Evolutionary conservation across 257 asterid species (phyloP), one percentile per base, ranked within the genome.

Genomic region (Solanum chiquidenum): DNA sequence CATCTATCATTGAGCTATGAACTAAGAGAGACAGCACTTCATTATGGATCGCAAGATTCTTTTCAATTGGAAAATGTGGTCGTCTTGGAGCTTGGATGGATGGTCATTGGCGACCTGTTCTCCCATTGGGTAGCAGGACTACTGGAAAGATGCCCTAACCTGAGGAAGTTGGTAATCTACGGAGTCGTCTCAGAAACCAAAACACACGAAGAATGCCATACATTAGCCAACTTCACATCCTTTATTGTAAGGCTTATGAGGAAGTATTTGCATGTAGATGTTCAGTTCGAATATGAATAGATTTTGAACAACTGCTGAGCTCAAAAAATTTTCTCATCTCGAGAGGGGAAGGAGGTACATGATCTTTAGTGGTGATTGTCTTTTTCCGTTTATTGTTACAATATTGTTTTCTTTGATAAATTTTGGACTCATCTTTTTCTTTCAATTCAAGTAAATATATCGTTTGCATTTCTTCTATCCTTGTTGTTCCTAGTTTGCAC

Each of bases 141-240:
- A 88, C 88, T 96, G 29, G 96, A 93, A 88, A 94, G 94, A 90
- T 95, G 99, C 89, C 95, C 97, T 85, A 89, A 86, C 79, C 93
- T 96, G 83, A 90, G 86, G 94, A 95, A 94, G 91, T 91, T 96
- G 93, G 94, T 95, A 88, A 92, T 96, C 88, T 93, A 91, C 10
- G 99, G 99, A 83, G 92, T 94, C 33, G 98, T 96, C 38, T 95
- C 99, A 2, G 99, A 96, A 92, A 92, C 97, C 92, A 96, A 96
- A 92, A 93, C 95, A 18, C 98, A 90, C 29, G 98, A 94, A 91
- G 99, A 96, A 90, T 95, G 98, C 88, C 92, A 93, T 88, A 90
- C 90, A 58, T 87, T 96, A 88, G 99, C 98, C 83, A 92, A 89
- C 90, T 94, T 95, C 86, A 93, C 98, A 20, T 92, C 98, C 18